A percentile compares a stretch with the other conserved stretches of the same genome.
Conservation (phyloP, 345 rosid genomes). For the Rhodomyrtus tomentosa region DNA sequence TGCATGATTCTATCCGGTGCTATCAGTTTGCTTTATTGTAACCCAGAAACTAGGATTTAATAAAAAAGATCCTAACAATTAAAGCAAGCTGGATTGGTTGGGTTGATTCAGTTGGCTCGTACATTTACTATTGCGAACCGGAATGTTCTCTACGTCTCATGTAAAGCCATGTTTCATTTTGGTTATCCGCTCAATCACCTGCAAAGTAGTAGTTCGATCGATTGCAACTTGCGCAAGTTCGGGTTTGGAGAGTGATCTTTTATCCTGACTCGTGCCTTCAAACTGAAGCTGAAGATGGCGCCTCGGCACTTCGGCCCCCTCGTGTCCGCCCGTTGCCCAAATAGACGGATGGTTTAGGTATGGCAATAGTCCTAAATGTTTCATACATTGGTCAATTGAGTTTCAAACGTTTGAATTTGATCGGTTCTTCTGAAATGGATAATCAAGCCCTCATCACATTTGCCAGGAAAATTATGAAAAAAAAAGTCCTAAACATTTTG, state of each 20-base stretch:
- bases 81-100: not conserved
- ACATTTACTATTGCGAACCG: not conserved
- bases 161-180: not conserved
- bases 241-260: too few relatives aligned
- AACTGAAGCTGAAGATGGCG: too few relatives aligned
- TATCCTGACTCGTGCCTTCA: too few relatives aligned
- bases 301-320: too few relatives aligned
- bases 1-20: not conserved
- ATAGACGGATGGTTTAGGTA: not conserved
- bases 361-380: not conserved
- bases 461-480: not conserved
- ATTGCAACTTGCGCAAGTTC: not conserved
- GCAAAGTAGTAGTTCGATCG: not conserved
- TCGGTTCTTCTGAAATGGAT: not conserved
- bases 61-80: not conserved
- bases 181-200: not conserved
- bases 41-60: not conserved
- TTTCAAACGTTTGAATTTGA: not conserved
- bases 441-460: conserved; percentile 1
- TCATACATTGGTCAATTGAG: not conserved
- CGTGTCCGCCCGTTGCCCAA: not conserved
- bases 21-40: not conserved
- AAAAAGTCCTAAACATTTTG: too few relatives aligned
- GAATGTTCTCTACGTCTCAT: not conserved
- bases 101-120: not conserved